These are phyloP conservation scores for Alternaria consortialis DNA, from an alignment of 2,329 filamentous ascomycete species.

Conservation along the genomic window DNA sequence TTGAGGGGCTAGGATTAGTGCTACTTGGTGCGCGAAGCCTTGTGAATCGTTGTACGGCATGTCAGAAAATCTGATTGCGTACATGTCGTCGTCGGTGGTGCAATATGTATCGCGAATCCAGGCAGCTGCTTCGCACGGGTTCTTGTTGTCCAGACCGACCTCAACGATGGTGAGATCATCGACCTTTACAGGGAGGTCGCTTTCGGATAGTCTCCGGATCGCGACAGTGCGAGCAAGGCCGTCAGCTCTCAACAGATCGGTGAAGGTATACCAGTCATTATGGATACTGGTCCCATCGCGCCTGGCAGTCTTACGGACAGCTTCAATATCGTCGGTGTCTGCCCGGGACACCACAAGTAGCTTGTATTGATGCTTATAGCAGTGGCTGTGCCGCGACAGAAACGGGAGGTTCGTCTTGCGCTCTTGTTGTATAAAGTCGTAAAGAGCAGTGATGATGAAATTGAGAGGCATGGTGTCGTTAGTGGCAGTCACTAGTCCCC, in stretches of 20 bases:
- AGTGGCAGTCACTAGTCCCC: neutral
- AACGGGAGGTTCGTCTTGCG: slow-evolving; percentile 25
- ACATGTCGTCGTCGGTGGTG: slow-evolving; percentile 10
- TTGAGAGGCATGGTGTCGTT: slow-evolving; percentile 1
- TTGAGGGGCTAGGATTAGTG: neutral
- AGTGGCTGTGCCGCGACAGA: slow-evolving; percentile 20
- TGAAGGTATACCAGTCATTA: slow-evolving; percentile 18
- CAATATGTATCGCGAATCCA: slow-evolving; percentile 24
- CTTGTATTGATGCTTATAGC: slow-evolving; percentile 12
- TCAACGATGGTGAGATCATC: slow-evolving; percentile 4
- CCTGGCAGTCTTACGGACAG: neutral
- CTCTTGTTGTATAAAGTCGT: slow-evolving; percentile 22
- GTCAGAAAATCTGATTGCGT: slow-evolving; percentile 11
- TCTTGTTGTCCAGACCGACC: neutral
- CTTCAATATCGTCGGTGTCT: neutral
- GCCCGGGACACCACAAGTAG: slow-evolving; percentile 18
- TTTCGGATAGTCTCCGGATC: neutral
- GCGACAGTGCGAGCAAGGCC: slow-evolving; percentile 7
- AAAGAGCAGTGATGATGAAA: slow-evolving; percentile 11
- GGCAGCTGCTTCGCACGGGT: neutral
- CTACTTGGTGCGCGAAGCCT: neutral
- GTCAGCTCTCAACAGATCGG: neutral
- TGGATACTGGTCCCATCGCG: neutral
- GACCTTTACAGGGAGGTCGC: neutral
- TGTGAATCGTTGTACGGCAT: slow-evolving; percentile 21